Base-by-base conservation (phyloP, 441 rosid species). In the Oxalis stricta region DNA sequence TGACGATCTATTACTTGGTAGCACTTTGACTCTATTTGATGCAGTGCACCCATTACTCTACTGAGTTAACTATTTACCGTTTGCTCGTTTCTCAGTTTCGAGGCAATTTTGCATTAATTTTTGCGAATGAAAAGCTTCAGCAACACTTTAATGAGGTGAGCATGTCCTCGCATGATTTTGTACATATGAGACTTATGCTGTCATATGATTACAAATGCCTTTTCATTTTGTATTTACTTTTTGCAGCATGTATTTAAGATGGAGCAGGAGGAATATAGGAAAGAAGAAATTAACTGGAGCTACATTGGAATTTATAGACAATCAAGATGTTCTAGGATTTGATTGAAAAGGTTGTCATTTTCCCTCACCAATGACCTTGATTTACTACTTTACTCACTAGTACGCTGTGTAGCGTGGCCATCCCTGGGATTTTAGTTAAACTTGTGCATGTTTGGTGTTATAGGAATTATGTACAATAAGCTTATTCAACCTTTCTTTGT, bases 241-340 rank as follows among this genome's bases (percentile, higher is more conserved):
- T 63, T 66, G n/a, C 95, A 89, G 97, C 97, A 89, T 58, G 95
- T 89, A 31, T 89, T 89, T 68, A 89, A 85, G 82, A 84, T 84
- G 97, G 97, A 89, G 70, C 98, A 89, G 58, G 98, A 89, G 44
- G 98, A 89, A 61, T 89, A 89, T 48, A 69, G 65, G 66, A 89
- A 73, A 72, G 97, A 89, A 71, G 86, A 77, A 71, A 82, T 89
- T 55, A 71, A 82, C 48, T 89, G 97, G 97, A 89, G 97, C 66
- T 89, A 85, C 58, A 89, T 89, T 35, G n/a, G 97, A 89, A 51
- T 89, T 84, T 60, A 72, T 89, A 33, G 97, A 89, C 75, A 89
- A 89, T 59, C 97, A 89, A 66, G 97, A 89, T 70, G 95, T 89
- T 47, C 50, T 89, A 61, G 95, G n/a, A 89, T 66, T 68, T 89